A percentile compares a stretch with the other conserved stretches of the same genome.
Evolutionary conservation across 179 eudicot genomes (phyloP).

Genomic region (Actinidia arguta): DNA sequence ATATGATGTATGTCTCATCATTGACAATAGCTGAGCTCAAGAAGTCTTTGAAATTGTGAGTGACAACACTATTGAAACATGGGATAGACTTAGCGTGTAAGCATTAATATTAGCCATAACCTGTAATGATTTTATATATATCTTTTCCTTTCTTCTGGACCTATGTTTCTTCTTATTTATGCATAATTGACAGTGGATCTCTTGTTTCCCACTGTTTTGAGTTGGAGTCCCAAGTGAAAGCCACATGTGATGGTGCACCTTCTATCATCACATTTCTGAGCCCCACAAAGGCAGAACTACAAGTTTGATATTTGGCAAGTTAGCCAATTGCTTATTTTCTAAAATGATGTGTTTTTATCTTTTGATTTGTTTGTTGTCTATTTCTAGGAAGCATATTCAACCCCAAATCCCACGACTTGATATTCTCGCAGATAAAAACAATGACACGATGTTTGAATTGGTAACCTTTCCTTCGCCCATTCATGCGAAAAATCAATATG

Average conservation of each 20-base stretch:
- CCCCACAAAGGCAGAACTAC: slow-evolving; percentile 58
- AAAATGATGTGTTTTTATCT: not conserved
- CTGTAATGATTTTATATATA: not conserved
- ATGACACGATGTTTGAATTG: slow-evolving; percentile 47
- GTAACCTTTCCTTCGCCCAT: slow-evolving; percentile 37
- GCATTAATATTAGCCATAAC: slow-evolving; percentile 22
- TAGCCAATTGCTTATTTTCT: not conserved
- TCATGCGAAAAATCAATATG: not conserved
- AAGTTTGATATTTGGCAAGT: slow-evolving; percentile 40
- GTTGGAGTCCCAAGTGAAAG: slow-evolving; percentile 64
- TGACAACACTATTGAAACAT: slow-evolving; percentile 62
- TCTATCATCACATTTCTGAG: slow-evolving; percentile 65
- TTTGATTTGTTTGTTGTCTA: slow-evolving; percentile 1
- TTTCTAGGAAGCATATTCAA: slow-evolving; percentile 64
- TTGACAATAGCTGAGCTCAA: slow-evolving; percentile 64
- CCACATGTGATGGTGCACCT: slow-evolving; percentile 61
- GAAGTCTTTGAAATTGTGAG: slow-evolving; percentile 50
- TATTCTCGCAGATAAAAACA: slow-evolving; percentile 50
- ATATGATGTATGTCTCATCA: slow-evolving; percentile 64
- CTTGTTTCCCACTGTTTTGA: slow-evolving; percentile 65
- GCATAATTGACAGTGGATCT: slow-evolving; percentile 55
- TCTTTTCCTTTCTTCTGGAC: not conserved
- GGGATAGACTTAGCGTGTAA: slow-evolving; percentile 77
- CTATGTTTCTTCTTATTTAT: slow-evolving; percentile 19
- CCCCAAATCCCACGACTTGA: slow-evolving; percentile 67